Base-by-base conservation (phyloP, 179 eudicot species). In the Heliamphora pulchella region DNA sequence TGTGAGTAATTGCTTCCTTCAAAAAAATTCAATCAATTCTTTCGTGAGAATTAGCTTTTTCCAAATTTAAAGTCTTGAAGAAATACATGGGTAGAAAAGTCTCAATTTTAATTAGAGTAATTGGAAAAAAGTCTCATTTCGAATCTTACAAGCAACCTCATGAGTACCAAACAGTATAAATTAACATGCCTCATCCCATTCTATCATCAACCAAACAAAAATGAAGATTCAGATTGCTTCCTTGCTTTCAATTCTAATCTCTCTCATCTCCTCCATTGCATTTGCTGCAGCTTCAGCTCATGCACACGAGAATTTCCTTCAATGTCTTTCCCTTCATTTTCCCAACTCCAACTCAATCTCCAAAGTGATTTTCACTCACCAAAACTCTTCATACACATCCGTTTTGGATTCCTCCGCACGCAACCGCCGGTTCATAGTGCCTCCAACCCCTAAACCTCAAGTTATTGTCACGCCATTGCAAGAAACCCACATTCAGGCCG, bases 401-500 rank as follows among this genome's bases (percentile, higher is more conserved):
- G 68, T 79, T 15, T 54, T 79, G 18, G 10, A 79, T 18, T 54
- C 18, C 20, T 71, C 44, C 14, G 8, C 71, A 3, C 39, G 81
- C 2, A 79, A 79, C 58, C 68, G 10, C 20, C 81, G 81, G 1
- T 79, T 68, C 57, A 79, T 31, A 0, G 0, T 0, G 0, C 0
- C 31, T 0, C 0, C 55, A 2, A 57, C 67, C 5, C 54, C 81
- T 1, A 79, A 79, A 58, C 81, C 81, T 1, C 8, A n/a, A n/a
- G 8, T 79, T 54, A 79, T 79, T 13, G 76, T 79, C n/a, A 79
- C 81, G 20, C 76, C 81, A 7, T 44, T 50, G 2, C 43, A 43
- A 46, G 18, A 17, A 58, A 54, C 76, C 76, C 76, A 79, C 8
- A 76, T 79, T 55, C 76, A 55, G 18, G 68, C 69, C 9, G 55